Evolutionary conservation across 2,329 filamentous ascomycete species (phyloP).

Genomic region (Arthrocladium fulminans): DNA sequence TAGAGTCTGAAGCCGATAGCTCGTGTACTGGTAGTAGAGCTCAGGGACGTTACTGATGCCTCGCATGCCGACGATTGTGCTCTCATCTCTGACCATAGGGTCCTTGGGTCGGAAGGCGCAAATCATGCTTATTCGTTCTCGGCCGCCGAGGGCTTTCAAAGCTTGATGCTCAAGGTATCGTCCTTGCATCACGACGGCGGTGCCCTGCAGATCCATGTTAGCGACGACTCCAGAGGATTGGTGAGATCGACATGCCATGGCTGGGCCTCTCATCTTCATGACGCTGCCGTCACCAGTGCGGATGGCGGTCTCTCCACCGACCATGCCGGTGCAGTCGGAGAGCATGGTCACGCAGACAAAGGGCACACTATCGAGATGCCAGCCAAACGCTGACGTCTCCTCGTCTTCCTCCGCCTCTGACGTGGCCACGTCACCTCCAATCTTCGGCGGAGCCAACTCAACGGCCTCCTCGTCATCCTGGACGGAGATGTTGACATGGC

Average conservation of each 20-base stretch:
- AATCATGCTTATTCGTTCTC: slow-evolving; percentile 25
- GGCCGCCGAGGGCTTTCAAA: slow-evolving; percentile 20
- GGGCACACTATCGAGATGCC: slow-evolving; percentile 21
- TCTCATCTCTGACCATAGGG: neutral
- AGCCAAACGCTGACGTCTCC: slow-evolving; percentile 15
- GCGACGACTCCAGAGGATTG: neutral
- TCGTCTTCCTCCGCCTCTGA: slow-evolving; percentile 9
- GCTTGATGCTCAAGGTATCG: slow-evolving; percentile 24
- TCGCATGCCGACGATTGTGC: neutral
- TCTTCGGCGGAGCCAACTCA: neutral
- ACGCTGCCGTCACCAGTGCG: slow-evolving; percentile 20
- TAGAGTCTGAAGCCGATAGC: neutral
- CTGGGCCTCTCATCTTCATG: slow-evolving; percentile 17
- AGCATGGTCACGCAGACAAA: slow-evolving; percentile 29
- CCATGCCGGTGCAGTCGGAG: slow-evolving; percentile 24
- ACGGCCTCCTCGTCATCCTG: slow-evolving; percentile 20
- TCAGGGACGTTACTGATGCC: neutral
- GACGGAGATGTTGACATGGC: slow-evolving; percentile 24
- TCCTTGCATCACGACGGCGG: slow-evolving; percentile 26
- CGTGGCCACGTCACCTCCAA: neutral
- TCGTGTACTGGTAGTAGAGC: neutral
- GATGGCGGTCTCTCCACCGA: slow-evolving; percentile 26
- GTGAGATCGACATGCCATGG: slow-evolving; percentile 5
- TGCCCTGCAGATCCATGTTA: slow-evolving; percentile 12
- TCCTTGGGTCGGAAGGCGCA: slow-evolving; percentile 24